Conservation (phyloP, 805 yeast genomes). For the Ogataea angusta region DNA sequence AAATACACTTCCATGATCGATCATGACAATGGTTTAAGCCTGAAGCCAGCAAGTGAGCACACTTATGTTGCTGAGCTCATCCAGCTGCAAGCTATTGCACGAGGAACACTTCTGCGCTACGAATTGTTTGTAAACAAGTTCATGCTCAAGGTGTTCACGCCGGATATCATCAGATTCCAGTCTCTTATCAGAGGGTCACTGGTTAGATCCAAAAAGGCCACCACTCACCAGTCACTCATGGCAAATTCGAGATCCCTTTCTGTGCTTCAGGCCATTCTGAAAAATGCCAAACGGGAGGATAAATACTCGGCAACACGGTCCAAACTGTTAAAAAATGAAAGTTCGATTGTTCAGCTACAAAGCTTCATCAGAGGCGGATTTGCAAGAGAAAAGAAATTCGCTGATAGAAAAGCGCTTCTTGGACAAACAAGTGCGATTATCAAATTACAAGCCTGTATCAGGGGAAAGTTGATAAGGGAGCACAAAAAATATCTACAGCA, state of each 20-base stretch:
- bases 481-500: constrained; percentile 1
- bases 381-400: constrained; percentile 18
- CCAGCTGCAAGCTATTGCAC: constrained; percentile 62
- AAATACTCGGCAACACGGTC: constrained; percentile 17
- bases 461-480: constrained; percentile 39
- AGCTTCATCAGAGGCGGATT: constrained; percentile 35
- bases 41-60: constrained; percentile 3
- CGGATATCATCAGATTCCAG: constrained; percentile 47
- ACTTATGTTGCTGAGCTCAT: constrained; percentile 16
- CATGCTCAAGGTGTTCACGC: constrained; percentile 55
- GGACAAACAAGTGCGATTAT: constrained; percentile 25
- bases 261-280: constrained; percentile 39
- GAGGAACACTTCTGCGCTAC: constrained; percentile 69
- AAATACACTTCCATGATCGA: constrained; percentile 26
- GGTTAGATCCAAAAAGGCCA: constrained; percentile 27
- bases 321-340: constrained; percentile 16
- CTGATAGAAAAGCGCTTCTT: constrained; percentile 18
- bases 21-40: constrained; percentile 21
- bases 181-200: constrained; percentile 50
- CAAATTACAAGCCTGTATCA: constrained; percentile 40
- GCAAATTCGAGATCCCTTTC: constrained; percentile 32
- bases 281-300: constrained; percentile 27
- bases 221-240: constrained; percentile 10
- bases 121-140: constrained; percentile 59
- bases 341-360: constrained; percentile 32